Percentiles rank a stretch among this genome's conserved stretches.
phyloP scores from a whole-genome alignment of 768 basidiomycete species.

The Boletus reticulatus region DNA sequence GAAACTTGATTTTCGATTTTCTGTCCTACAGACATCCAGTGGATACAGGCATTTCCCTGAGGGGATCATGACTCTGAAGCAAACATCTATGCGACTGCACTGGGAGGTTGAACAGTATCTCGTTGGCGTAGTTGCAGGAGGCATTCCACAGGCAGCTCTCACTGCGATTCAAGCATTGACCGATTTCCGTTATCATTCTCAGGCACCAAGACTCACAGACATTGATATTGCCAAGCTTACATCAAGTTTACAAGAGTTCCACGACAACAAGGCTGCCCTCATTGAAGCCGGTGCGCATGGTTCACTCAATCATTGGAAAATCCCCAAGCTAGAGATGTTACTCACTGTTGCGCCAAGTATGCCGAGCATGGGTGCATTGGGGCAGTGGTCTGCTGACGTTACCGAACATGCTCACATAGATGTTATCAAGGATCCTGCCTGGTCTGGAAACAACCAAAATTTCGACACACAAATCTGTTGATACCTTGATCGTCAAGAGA shows the following conservation, averaged over 20 bases:
- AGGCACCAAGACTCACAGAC: too few species aligned
- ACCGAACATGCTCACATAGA: not conserved
- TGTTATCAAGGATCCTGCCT: not conserved
- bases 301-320: not conserved
- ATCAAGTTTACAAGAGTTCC: not conserved
- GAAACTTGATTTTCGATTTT: not conserved
- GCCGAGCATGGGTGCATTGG: not conserved
- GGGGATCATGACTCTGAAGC: not conserved
- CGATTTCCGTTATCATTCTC: too few species aligned
- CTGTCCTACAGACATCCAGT: not conserved
- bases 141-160: too few species aligned
- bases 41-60: not conserved
- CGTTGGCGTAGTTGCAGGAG: too few species aligned
- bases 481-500: not conserved
- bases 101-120: too few species aligned
- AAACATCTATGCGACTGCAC: not conserved
- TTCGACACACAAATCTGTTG: not conserved
- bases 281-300: not conserved
- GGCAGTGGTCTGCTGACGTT: not conserved
- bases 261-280: not conserved
- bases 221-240: too few species aligned
- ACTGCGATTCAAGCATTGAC: too few species aligned
- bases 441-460: not conserved
- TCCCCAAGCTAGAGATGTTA: not conserved
- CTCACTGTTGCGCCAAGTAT: not conserved